A percentile compares a stretch with the other conserved stretches of the same genome.
Evolutionary conservation across 371 early-diverging fungal species (phyloP).

Genomic region (Mortierella sp.): DNA sequence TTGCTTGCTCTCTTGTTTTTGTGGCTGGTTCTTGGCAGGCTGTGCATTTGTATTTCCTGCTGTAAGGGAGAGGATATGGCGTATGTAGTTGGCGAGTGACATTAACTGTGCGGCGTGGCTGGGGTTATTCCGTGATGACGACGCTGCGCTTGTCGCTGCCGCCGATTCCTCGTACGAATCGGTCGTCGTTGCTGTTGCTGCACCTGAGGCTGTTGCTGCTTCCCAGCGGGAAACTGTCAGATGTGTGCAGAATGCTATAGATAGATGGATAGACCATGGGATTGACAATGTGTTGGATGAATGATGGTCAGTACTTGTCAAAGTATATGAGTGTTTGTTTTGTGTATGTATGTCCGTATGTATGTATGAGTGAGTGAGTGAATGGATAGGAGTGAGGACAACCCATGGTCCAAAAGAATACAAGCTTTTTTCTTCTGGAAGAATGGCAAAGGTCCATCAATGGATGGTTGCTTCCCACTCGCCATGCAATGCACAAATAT

Average conservation of each 20-base stretch:
- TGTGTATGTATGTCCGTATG: neutral
- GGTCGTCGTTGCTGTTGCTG: neutral
- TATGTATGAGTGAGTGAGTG: neutral
- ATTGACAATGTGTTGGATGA: neutral
- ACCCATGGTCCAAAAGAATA: neutral
- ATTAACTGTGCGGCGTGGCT: slow-evolving; percentile 33
- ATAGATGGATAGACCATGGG: slow-evolving; percentile 8
- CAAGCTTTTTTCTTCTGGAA: neutral
- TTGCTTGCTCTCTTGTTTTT: slow-evolving; percentile 7
- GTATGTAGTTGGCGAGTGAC: slow-evolving; percentile 53
- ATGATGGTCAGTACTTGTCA: neutral
- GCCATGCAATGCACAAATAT: neutral
- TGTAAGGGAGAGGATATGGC: slow-evolving; percentile 46
- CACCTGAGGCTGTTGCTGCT: neutral
- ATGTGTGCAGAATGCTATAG: slow-evolving; percentile 51
- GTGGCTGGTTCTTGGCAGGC: neutral
- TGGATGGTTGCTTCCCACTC: neutral
- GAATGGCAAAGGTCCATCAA: neutral
- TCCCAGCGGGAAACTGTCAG: slow-evolving; percentile 53
- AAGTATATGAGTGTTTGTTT: neutral
- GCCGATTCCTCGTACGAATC: neutral
- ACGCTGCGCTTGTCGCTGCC: neutral
- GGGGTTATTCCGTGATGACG: slow-evolving; percentile 16
- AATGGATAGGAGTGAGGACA: neutral
- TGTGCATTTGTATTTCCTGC: slow-evolving; percentile 25